These are phyloP conservation scores for Mortierella antarctica DNA, from an alignment of 192 early-diverging fungal species.

Conservation along the genomic window DNA sequence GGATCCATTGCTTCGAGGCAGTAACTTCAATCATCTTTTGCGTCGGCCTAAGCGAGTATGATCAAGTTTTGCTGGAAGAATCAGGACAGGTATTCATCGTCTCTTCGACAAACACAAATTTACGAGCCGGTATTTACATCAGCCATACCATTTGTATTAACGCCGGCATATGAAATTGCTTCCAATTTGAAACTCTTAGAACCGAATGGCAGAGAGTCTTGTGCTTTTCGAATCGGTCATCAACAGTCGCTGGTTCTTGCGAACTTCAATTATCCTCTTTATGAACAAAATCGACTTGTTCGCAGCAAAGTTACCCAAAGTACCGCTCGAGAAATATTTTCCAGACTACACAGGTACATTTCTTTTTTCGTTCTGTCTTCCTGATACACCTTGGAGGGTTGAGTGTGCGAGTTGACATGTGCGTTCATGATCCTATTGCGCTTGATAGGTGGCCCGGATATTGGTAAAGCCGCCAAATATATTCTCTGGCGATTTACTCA, in stretches of 20 bases:
- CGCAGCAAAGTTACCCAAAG: conserved; percentile 78
- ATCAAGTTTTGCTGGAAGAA: conserved; percentile 92
- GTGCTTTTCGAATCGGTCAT: conserved; percentile 92
- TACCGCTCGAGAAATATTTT: conserved; percentile 86
- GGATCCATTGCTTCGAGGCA: conserved; percentile 89
- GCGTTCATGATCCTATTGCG: no score
- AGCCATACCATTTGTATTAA: no score
- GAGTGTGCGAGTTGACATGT: no score
- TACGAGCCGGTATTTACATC: no score
- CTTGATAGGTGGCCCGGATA: conserved; percentile 58
- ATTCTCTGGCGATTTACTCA: conserved; percentile 91
- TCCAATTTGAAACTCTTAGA: conserved; percentile 59
- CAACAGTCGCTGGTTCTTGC: conserved; percentile 93
- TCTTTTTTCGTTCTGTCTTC: no score
- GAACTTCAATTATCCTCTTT: conserved; percentile 94
- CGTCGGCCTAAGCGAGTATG: conserved; percentile 92
- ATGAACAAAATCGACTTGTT: conserved; percentile 96
- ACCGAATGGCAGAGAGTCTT: conserved; percentile 92
- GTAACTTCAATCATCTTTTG: conserved; percentile 95
- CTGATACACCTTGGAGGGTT: no score
- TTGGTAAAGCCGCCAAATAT: conserved; percentile 87
- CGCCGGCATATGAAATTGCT: no score
- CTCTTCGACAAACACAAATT: no score
- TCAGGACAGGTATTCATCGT: conserved; percentile 61
- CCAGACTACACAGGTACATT: conserved; percentile 79